Evolutionary conservation across 805 yeast genomes (phyloP), one percentile per base, ranked within the genome.

Genomic region (Wickerhamiella sergipiensis): DNA sequence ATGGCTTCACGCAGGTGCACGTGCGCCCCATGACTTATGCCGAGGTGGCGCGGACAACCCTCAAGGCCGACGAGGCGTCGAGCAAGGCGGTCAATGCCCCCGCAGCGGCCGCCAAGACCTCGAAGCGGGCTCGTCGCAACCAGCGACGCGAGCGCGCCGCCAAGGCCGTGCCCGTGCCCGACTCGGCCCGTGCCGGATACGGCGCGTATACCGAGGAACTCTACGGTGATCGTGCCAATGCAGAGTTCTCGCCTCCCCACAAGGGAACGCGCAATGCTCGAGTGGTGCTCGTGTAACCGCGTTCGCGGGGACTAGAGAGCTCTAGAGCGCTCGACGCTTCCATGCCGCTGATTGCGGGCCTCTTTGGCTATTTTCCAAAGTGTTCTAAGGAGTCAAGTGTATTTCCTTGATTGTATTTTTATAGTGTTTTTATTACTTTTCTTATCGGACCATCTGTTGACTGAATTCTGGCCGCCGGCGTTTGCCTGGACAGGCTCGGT

Each of bases 1-100:
- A 66, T 48, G 78, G 71, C 48, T 76, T 72, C 56, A 68, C 76
- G 22, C 71, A 68, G 49, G 71, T 77, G 50, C 69, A 70, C 46
- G 61, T 74, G 43, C 71, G 78, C 50, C 68, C 71, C 50, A 61
- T 75, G 58, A 73, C 79, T 8, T 76, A 76, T 58, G 79, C 79
- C 12, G 81, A 77, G 63, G 78, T 71, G 22, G 77, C 77, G 12
- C 62, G 71, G 1, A 40, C 26, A 4, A 17, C 40, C 19, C 8
- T n/a, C 7, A 17, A 17, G 40, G 40, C 9, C 4, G 40, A 15
- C 40, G 19, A 36, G 33, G 9, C 12, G 15, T 18, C 40, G 7
- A 3, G 7, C 9, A 9, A 6, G 40, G 40, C 15, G 40, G 40
- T 9, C 40, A 36, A 36, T 36, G 40, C 18, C 40, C 40, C 40